These are phyloP conservation scores for Starmera quercuum DNA, from an alignment of 805 yeast genomes.

Conservation along the genomic window DNA sequence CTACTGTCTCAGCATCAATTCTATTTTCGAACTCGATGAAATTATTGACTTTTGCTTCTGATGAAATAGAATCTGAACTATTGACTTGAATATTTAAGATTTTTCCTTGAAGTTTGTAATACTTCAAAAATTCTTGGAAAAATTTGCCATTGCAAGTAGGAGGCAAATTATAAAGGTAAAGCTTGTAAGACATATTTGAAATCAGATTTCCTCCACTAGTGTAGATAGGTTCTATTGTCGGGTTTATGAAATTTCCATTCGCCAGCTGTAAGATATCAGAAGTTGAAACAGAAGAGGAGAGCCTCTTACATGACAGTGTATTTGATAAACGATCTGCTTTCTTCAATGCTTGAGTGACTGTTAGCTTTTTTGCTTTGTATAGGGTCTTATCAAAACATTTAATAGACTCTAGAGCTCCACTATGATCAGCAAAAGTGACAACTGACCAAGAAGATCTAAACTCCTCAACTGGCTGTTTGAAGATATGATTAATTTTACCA, in stretches of 20 bases:
- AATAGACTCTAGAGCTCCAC: constrained; percentile 39
- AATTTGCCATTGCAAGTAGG: constrained; percentile 18
- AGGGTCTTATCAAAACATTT: constrained; percentile 20
- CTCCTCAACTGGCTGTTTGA: constrained; percentile 38
- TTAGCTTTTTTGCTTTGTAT: constrained; percentile 20
- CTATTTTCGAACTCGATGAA: constrained; percentile 20
- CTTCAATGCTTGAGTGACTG: constrained; percentile 23
- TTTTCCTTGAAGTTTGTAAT: constrained; percentile 13
- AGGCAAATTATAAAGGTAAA: constrained; percentile 19
- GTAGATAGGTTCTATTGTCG: neutral
- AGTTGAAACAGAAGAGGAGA: neutral
- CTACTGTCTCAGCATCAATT: constrained; percentile 14
- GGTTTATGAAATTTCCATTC: no score
- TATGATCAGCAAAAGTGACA: constrained; percentile 36
- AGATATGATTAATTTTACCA: constrained; percentile 44
- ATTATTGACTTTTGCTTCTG: constrained; percentile 6
- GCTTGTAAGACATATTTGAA: constrained; percentile 1
- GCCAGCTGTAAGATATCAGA: neutral
- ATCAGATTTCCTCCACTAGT: neutral
- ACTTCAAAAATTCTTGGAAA: constrained; percentile 18
- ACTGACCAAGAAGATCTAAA: constrained; percentile 34
- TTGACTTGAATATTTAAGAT: constrained; percentile 10
- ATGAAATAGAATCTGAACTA: constrained; percentile 5
- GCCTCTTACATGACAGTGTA: constrained; percentile 1
- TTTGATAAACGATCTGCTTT: constrained; percentile 10